Evolutionary conservation across 345 rosid species (phyloP).

Genomic region (Citrus maxima): DNA sequence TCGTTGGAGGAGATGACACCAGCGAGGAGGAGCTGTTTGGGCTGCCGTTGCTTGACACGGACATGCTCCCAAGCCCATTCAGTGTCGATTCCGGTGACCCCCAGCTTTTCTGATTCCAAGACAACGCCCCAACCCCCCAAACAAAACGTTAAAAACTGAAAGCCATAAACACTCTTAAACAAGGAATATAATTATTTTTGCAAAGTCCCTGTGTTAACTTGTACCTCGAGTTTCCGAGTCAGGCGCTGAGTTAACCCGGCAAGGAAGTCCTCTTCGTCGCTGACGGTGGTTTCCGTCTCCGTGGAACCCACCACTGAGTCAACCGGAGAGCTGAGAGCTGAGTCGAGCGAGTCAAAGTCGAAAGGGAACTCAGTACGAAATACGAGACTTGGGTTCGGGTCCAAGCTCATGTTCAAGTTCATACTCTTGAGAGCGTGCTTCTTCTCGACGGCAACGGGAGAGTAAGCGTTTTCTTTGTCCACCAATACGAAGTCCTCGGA

Average conservation of each 20-base stretch:
- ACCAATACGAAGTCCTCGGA: slow-evolving; percentile 20
- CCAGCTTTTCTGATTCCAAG: slow-evolving; percentile 20
- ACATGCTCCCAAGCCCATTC: slow-evolving; percentile 48
- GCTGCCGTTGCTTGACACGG: slow-evolving; percentile 42
- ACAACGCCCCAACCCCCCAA: neutral
- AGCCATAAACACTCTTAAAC: neutral
- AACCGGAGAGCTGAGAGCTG: slow-evolving; percentile 44
- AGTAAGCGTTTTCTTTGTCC: slow-evolving; percentile 13
- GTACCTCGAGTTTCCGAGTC: slow-evolving; percentile 44
- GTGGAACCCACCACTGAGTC: slow-evolving; percentile 48
- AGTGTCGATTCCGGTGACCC: slow-evolving; percentile 73
- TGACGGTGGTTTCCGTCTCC: slow-evolving; percentile 42
- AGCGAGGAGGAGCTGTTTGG: slow-evolving; percentile 49
- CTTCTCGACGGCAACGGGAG: neutral
- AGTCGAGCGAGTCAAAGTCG: slow-evolving; percentile 49
- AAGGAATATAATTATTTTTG: neutral
- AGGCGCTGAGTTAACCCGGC: slow-evolving; percentile 64
- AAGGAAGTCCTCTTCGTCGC: slow-evolving; percentile 68
- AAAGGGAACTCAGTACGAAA: slow-evolving; percentile 66
- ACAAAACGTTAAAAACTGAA: neutral
- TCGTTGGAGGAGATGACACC: slow-evolving; percentile 54
- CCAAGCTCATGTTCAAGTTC: slow-evolving; percentile 3
- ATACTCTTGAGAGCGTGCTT: neutral
- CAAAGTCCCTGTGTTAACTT: neutral
- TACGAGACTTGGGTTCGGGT: slow-evolving; percentile 1